phyloP scores from a whole-genome alignment of 2,329 filamentous ascomycete species.

The Xylaria sp. region DNA sequence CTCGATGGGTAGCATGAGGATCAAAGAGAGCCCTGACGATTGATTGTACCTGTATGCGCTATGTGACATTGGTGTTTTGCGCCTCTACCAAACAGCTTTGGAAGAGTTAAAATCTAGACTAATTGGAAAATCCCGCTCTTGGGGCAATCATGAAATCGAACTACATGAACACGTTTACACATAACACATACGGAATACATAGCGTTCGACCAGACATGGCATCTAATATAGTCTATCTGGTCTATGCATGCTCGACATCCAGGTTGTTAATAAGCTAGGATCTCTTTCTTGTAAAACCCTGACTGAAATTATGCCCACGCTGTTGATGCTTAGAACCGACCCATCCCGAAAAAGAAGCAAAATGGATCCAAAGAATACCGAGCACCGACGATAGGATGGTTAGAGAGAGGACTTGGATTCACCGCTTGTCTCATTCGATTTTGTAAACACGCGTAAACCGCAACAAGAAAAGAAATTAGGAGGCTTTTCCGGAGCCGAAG shows the following conservation, averaged over 20 bases:
- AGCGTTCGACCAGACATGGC: too few relatives aligned
- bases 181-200: too few relatives aligned
- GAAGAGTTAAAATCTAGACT: too few relatives aligned
- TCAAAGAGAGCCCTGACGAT: slow-evolving; percentile 67
- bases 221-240: too few relatives aligned
- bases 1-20: slow-evolving; percentile 51
- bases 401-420: not conserved
- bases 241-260: too few relatives aligned
- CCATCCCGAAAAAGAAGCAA: too few relatives aligned
- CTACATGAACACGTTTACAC: too few relatives aligned
- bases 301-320: not conserved
- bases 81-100: too few relatives aligned
- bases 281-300: not conserved
- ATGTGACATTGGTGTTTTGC: not conserved
- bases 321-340: not conserved
- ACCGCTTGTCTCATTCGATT: not conserved
- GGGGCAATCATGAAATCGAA: too few relatives aligned
- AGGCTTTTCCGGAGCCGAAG: not conserved
- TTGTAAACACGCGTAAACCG: not conserved
- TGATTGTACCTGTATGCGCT: slow-evolving; percentile 14
- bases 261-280: too few relatives aligned
- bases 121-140: too few relatives aligned
- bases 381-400: not conserved
- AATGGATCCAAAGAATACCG: too few relatives aligned
- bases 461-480: not conserved